Base-by-base conservation (phyloP, 805 yeast genomes). In the Pichia gijzeniarum region DNA sequence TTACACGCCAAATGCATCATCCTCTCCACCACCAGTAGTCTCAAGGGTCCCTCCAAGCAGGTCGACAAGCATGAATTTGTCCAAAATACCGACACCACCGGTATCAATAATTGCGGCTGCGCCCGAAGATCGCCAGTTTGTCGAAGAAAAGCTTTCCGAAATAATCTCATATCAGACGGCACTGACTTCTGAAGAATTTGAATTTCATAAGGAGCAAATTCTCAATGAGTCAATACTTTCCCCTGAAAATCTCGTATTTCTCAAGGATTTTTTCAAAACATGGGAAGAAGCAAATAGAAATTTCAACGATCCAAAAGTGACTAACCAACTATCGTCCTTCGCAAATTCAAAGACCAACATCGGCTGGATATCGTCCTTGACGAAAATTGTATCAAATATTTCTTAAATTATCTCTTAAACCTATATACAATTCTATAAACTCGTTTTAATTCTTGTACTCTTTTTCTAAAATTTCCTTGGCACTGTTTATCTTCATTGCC, bases 401-500 rank as follows among this genome's bases (percentile, higher is more conserved):
- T 9, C n/a, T 20, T 20, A 20, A 4, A 28, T 10, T 20, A 32
- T 30, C 16, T 9, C n/a, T 20, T 20, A 20, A n/a, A 12, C 14
- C 35, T 40, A 9, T 40, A 40, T 17, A 19, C 18, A 17, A n/a
- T 21, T 35, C 17, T 20, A 12, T 19, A 21, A 25, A 25, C 6
- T 25, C 28, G 28, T 25, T 18, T 33, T 30, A 38, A 22, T 28
- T 12, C 21, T 38, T 44, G 22, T 22, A 39, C 14, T 39, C 47
- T 63, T 80, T 78, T 54, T 86, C 93, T 55, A 87, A 71, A 38
- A 85, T 69, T 44, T 80, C 90, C 62, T 85, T 89, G 30, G 96
- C 96, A 61, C 82, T 86, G 58, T 88, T 87, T 41, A 88, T 83
- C 67, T 87, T 88, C 63, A 86, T 80, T 21, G 95, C 93, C 51